Base-by-base conservation (phyloP, 345 rosid genomes). In the Zanthoxylum bungeanum region DNA sequence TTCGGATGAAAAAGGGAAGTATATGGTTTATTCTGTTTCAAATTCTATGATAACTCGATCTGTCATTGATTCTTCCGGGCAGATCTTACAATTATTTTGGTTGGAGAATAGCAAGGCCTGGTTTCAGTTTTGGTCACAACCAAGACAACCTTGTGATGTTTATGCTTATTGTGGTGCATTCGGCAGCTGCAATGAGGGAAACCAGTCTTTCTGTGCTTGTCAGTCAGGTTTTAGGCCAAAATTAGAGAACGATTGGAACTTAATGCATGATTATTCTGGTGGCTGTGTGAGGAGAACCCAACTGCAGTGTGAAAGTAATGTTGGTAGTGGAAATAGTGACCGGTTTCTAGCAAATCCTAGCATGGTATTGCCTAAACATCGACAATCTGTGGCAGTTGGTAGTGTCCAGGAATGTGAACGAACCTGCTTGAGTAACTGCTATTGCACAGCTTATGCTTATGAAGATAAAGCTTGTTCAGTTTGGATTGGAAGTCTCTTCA, bases 401-500 rank as follows among this genome's bases (percentile, higher is more conserved):
- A 51, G 53, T 31, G 25, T 24, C 0, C 36, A 21, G 28, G 44
- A 49, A 16, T 83, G 86, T 49, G 66, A 66, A 60, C 33, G 11
- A 1, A 40, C 51, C 8, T 83, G 81, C 78, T 66, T 68, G 4
- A 79, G 21, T 10, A 77, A 68, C 67, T 83, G 78, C 27, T 60
- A 79, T 0, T 75, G 86, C 47, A 75, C 53, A 31, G 78, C 83
- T 37, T 81, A 70, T 65, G 59, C 66, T 2, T 83, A 79, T 66
- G 27, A 21, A n/a, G n/a, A n/a, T n/a, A 10, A 27, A 1, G 12
- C 1, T 3, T 83, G 83, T 66, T 33, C 7, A 34, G 30, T 64
- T 8, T 73, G 81, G 77, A 44, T 8, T 1, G 61, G 58, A 3
- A 16, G 9, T 24, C 12, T 74, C 21, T 31, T 11, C 34, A 8